A percentile compares a stretch with the other conserved stretches of the same genome.
Conservation (phyloP, 495 filamentous ascomycete species). For the Pyronema domesticum region DNA sequence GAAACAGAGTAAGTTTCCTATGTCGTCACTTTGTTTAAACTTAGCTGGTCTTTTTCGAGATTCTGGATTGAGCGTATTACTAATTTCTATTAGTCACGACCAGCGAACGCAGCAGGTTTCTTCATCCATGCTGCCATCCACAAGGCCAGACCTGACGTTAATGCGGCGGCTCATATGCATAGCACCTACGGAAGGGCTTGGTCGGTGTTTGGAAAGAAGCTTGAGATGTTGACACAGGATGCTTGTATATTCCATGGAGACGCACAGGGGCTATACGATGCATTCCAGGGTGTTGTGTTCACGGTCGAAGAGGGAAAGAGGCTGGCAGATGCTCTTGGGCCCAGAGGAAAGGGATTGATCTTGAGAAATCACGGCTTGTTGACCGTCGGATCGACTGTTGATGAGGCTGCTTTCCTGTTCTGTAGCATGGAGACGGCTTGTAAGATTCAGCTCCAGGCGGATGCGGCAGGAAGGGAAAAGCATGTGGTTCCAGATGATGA, state of each 20-base stretch:
- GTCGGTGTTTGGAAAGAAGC: conserved; percentile 33
- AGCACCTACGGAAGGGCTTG: conserved; percentile 36
- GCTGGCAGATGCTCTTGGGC: conserved; percentile 34
- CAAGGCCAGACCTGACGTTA: conserved; percentile 34
- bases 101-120: conserved; percentile 50
- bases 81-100: neutral
- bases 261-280: conserved; percentile 34
- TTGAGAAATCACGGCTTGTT: conserved; percentile 40
- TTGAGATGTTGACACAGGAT: conserved; percentile 40
- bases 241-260: conserved; percentile 32
- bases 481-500: conserved; percentile 34
- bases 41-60: no score
- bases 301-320: conserved; percentile 33
- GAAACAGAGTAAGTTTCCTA: neutral
- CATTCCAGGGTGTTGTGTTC: conserved; percentile 41
- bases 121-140: conserved; percentile 46
- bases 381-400: conserved; percentile 35
- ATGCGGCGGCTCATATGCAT: conserved; percentile 40
- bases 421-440: conserved; percentile 34
- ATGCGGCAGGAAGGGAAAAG: conserved; percentile 29
- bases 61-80: no score
- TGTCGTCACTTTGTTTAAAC: no score
- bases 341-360: conserved; percentile 25
- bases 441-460: conserved; percentile 33
- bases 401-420: conserved; percentile 40